Conservation (phyloP, 352 stramenopile genomes). For the Phytophthora tentaculata region DNA sequence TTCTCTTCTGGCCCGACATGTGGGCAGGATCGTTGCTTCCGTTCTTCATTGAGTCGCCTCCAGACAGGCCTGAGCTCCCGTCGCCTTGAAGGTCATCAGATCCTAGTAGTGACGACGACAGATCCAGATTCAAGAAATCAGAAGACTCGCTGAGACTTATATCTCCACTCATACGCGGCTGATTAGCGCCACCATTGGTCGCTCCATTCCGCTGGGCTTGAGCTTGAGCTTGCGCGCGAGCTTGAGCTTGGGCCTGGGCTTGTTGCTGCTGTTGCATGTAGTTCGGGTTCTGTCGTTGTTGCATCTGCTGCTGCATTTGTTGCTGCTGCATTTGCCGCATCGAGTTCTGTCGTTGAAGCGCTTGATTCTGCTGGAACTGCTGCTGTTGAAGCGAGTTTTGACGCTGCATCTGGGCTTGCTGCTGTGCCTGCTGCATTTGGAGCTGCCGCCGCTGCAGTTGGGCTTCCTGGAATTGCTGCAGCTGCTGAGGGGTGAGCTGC, state of each 20-base stretch:
- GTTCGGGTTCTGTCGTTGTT: conserved; percentile 65
- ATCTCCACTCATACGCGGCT: conserved; percentile 64
- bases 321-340: conserved; percentile 71
- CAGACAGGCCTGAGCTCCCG: conserved; percentile 45
- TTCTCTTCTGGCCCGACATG: conserved; percentile 62
- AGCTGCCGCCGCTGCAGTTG: conserved; percentile 78
- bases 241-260: conserved; percentile 35
- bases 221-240: conserved; percentile 33
- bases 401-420: conserved; percentile 66
- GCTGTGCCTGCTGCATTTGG: conserved; percentile 65
- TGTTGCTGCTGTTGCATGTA: conserved; percentile 69
- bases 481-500: conserved; percentile 80
- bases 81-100: conserved; percentile 64
- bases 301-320: conserved; percentile 63
- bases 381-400: conserved; percentile 67
- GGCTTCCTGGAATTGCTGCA: conserved; percentile 80
- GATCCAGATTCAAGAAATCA: conserved; percentile 84
- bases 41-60: conserved; percentile 45
- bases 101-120: conserved; percentile 73
- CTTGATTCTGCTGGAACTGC: conserved; percentile 62
- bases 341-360: conserved; percentile 55
- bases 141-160: conserved; percentile 71
- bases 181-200: conserved; percentile 31
- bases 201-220: conserved; percentile 39
- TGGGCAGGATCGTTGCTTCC: conserved; percentile 35